Evolutionary conservation across 2,329 filamentous ascomycete species (phyloP).

Genomic region (Ascochyta fabae): DNA sequence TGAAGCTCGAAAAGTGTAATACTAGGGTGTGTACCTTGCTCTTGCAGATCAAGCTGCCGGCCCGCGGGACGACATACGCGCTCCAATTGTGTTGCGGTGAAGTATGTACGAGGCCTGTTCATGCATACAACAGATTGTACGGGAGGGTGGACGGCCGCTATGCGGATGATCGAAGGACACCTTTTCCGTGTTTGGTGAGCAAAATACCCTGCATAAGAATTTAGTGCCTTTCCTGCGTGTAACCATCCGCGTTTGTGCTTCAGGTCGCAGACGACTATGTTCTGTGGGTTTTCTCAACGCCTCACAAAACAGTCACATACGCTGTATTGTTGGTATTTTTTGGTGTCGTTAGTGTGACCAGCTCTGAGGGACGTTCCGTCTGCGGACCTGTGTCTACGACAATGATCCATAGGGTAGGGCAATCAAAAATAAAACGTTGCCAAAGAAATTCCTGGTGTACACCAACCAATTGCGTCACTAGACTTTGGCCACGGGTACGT

Average conservation of each 20-base stretch:
- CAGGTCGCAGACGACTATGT: slow-evolving; percentile 1
- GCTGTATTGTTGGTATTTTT: neutral
- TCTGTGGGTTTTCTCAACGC: neutral
- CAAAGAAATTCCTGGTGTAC: slow-evolving; percentile 20
- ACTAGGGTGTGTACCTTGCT: slow-evolving; percentile 43
- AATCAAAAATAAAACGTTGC: slow-evolving; percentile 18
- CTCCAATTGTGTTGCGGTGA: slow-evolving; percentile 28
- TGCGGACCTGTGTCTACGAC: neutral
- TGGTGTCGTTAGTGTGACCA: neutral
- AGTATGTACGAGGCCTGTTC: slow-evolving; percentile 33
- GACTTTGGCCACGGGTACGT: slow-evolving; percentile 27
- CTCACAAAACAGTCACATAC: neutral
- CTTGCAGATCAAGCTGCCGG: slow-evolving; percentile 48
- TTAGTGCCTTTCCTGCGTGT: slow-evolving; percentile 9
- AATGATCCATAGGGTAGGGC: slow-evolving; percentile 1
- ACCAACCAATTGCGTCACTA: slow-evolving; percentile 35
- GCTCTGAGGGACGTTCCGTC: neutral
- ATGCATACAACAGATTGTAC: slow-evolving; percentile 35
- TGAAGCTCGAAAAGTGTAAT: slow-evolving; percentile 34
- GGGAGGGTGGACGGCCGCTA: slow-evolving; percentile 32
- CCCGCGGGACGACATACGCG: slow-evolving; percentile 43
- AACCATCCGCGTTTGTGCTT: slow-evolving; percentile 10
- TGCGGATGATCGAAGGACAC: slow-evolving; percentile 39
- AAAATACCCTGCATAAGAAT: slow-evolving; percentile 31
- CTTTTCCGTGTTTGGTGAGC: slow-evolving; percentile 20